Percentiles rank a stretch among this genome's conserved stretches.
Evolutionary conservation across 768 basidiomycete genomes (phyloP).

Genomic region (Leccinum disarticulatum): DNA sequence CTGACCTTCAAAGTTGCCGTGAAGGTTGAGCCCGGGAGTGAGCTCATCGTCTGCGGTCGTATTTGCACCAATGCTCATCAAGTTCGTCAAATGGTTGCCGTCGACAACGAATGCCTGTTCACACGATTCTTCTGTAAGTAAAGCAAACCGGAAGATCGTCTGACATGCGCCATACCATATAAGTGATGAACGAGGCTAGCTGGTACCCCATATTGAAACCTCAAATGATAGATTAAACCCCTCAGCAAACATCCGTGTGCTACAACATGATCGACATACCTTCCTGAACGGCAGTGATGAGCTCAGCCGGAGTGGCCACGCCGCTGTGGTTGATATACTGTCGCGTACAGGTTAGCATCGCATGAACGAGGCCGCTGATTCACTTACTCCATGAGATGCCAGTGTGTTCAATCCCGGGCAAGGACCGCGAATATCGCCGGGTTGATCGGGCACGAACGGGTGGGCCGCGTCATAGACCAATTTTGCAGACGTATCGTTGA

Average conservation of each 20-base stretch:
- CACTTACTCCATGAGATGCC: constrained; percentile 27
- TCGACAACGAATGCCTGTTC: constrained; percentile 27
- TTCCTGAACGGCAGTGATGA: constrained; percentile 26
- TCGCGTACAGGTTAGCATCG: not conserved
- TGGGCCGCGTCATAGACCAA: constrained; percentile 21
- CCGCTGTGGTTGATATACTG: constrained; percentile 21
- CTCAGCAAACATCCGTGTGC: not conserved
- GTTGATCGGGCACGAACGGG: constrained; percentile 12
- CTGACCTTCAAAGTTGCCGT: constrained; percentile 28
- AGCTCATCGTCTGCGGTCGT: constrained; percentile 11
- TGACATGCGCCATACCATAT: constrained; percentile 12
- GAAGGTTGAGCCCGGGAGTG: constrained; percentile 22
- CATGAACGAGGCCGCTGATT: not conserved
- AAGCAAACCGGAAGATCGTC: not conserved
- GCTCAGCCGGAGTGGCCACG: constrained; percentile 23
- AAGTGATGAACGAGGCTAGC: constrained; percentile 20
- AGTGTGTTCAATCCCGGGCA: constrained; percentile 27
- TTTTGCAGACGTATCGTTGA: constrained; percentile 27
- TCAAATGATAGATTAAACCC: not conserved
- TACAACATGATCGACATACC: constrained; percentile 2
- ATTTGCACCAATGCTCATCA: constrained; percentile 29
- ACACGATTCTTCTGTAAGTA: constrained; percentile 1
- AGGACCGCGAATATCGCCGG: constrained; percentile 27
- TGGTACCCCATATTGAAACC: constrained; percentile 27
- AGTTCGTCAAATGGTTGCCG: constrained; percentile 28